Conservation (phyloP, 2,329 filamentous ascomycete genomes). For the Knoxdaviesia capensis region DNA sequence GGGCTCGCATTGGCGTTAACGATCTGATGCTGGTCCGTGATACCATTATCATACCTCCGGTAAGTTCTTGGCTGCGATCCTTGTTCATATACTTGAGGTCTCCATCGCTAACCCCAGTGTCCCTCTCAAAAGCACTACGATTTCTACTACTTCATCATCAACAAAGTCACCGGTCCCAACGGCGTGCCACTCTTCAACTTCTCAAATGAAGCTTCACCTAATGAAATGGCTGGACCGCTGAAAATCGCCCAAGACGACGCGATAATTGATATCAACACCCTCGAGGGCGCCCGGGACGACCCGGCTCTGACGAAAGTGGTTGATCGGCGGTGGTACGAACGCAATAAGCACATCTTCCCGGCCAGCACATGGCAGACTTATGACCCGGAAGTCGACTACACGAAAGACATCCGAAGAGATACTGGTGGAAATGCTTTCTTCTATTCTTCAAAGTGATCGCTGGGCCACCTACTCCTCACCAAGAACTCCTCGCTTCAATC, state of each 20-base stretch:
- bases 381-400: constrained; percentile 74
- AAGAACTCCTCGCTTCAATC: neutral
- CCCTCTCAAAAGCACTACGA: constrained; percentile 58
- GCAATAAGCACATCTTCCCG: constrained; percentile 95
- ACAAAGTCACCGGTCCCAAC: constrained; percentile 57
- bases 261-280: constrained; percentile 27
- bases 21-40: constrained; percentile 86
- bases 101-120: neutral
- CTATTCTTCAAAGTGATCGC: constrained; percentile 27
- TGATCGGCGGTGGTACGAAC: constrained; percentile 89
- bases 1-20: constrained; percentile 86
- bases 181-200: constrained; percentile 63
- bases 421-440: constrained; percentile 86
- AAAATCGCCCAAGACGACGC: constrained; percentile 1
- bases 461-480: neutral
- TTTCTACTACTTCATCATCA: constrained; percentile 92
- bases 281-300: constrained; percentile 64
- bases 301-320: constrained; percentile 79
- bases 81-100: neutral
- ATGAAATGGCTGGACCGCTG: neutral
- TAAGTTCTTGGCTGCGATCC: constrained; percentile 24
- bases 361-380: constrained; percentile 93
- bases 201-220: constrained; percentile 24
- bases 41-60: constrained; percentile 83
- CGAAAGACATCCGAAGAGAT: constrained; percentile 59